Base-by-base conservation (phyloP, 108 stramenopile genomes). In the Nitzschia putrida region DNA sequence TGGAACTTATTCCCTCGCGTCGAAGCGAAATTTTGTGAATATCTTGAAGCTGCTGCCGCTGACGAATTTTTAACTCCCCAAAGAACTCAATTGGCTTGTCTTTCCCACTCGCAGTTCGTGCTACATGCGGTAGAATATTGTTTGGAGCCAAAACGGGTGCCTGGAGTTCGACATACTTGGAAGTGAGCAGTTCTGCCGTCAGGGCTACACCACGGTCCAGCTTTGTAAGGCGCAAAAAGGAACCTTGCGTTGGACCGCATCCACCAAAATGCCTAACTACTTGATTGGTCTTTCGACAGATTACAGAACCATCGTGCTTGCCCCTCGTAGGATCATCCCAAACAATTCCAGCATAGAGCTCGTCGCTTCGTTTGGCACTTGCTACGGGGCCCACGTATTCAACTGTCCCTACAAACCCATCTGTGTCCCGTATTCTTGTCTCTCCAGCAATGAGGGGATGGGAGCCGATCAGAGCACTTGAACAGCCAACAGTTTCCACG, bases 251-350 rank as follows among this genome's bases (percentile, higher is more conserved):
- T 0, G 84, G 68, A 42, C 71, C 64, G 34, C 80, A 74, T 52
- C 85, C 85, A 63, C 69, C 71, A 72, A 96, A 96, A 64, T 92
- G 91, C 6, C 89, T 80, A 13, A 92, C 87, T 4, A 96, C 49
- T 53, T 70, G 61, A 66, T 89, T 89, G 29, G 87, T 91, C n/a
- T 18, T 21, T 41, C 88, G 78, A 71, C 83, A 88, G 43, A 93
- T 83, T 40, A 93, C 92, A 24, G 73, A 76, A 23, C 95, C 95
- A 75, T 96, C 92, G 70, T 96, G 95, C 68, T 93, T 96, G 34
- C 95, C 95, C 14, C 95, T 69, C 7, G 84, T 82, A 29, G 53
- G 49, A 68, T 92, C 92, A 66, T 96, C 95, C 95, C 95, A 96
- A 2, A 80, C 73, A 26, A 96, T 82, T n/a, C 95, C 95, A 25